Percentiles rank a stretch among this genome's conserved stretches.
Evolutionary conservation across 2,329 filamentous ascomycete species (phyloP).

Genomic region (Tothia fuscella): DNA sequence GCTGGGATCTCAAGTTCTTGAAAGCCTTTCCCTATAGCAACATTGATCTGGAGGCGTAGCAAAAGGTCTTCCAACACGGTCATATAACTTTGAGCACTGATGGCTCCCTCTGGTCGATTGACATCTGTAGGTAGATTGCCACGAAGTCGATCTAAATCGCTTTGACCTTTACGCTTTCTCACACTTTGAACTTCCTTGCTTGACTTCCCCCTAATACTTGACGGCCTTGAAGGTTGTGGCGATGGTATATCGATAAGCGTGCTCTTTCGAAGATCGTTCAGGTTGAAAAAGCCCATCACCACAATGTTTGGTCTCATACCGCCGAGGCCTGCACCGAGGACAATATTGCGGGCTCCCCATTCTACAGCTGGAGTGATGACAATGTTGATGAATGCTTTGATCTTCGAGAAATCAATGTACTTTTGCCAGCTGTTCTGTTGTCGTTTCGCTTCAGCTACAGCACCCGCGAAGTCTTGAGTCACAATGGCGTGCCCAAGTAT

Average conservation of each 20-base stretch:
- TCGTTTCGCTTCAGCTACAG: slow-evolving; percentile 67
- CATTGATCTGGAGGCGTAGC: slow-evolving; percentile 67
- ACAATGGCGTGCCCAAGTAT: slow-evolving; percentile 83
- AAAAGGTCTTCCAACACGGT: slow-evolving; percentile 75
- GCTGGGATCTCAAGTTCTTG: slow-evolving; percentile 59
- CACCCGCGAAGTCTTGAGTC: slow-evolving; percentile 65
- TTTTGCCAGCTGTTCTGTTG: slow-evolving; percentile 77
- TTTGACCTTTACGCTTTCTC: slow-evolving; percentile 17
- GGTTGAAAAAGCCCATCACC: slow-evolving; percentile 66
- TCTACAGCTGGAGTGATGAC: slow-evolving; percentile 71
- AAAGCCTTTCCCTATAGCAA: slow-evolving; percentile 74
- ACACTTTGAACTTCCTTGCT: slow-evolving; percentile 16
- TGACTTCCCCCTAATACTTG: slow-evolving; percentile 8
- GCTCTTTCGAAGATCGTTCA: slow-evolving; percentile 55
- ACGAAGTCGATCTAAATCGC: slow-evolving; percentile 42
- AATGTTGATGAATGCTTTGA: slow-evolving; percentile 83
- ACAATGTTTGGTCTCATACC: slow-evolving; percentile 87
- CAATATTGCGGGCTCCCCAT: slow-evolving; percentile 75
- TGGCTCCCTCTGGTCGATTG: slow-evolving; percentile 55
- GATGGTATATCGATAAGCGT: slow-evolving; percentile 47
- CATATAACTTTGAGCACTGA: slow-evolving; percentile 62
- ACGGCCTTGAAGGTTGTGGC: slow-evolving; percentile 24
- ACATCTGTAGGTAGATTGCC: slow-evolving; percentile 55
- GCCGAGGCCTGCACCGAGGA: slow-evolving; percentile 68
- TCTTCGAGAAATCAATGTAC: slow-evolving; percentile 74